phyloP scores from a whole-genome alignment of 331 rosid genomes.

The Saraca asoca region DNA sequence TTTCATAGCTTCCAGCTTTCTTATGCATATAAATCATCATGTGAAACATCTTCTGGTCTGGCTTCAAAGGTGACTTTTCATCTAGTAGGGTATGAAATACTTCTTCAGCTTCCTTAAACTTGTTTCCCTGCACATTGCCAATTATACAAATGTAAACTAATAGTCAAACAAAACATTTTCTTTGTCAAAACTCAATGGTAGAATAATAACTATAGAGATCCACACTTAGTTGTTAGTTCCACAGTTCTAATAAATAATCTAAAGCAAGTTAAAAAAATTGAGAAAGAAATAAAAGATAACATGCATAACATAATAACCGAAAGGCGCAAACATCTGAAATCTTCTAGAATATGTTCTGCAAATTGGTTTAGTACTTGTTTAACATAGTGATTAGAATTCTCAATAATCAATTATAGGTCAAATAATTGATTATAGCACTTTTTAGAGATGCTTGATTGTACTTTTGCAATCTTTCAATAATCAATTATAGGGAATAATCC shows the following conservation, averaged over 20 bases:
- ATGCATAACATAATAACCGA: neutral
- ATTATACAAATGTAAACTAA: conserved; percentile 32
- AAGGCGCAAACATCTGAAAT: neutral
- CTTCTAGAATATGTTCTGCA: no score
- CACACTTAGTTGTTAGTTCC: neutral
- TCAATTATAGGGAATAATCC: no score
- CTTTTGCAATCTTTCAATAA: no score
- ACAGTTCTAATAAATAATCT: neutral
- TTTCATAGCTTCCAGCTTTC: conserved; percentile 84
- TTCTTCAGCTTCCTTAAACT: conserved; percentile 86
- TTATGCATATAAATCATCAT: conserved; percentile 92
- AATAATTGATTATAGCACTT: no score
- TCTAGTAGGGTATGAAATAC: conserved; percentile 65
- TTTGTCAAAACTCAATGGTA: conserved; percentile 1
- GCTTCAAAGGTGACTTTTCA: conserved; percentile 68
- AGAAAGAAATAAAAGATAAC: neutral
- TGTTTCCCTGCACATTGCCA: conserved; percentile 60
- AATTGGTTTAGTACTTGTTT: no score
- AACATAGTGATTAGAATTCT: no score
- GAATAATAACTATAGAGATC: conserved; percentile 15
- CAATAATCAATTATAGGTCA: no score
- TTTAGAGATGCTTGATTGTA: no score
- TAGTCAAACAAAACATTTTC: conserved; percentile 23
- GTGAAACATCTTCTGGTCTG: conserved; percentile 92
- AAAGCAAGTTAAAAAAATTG: conserved; percentile 2